A percentile compares a stretch with the other conserved stretches of the same genome.
Evolutionary conservation across 805 yeast species (phyloP).

Genomic region (Suhomyces tanzawaensis): DNA sequence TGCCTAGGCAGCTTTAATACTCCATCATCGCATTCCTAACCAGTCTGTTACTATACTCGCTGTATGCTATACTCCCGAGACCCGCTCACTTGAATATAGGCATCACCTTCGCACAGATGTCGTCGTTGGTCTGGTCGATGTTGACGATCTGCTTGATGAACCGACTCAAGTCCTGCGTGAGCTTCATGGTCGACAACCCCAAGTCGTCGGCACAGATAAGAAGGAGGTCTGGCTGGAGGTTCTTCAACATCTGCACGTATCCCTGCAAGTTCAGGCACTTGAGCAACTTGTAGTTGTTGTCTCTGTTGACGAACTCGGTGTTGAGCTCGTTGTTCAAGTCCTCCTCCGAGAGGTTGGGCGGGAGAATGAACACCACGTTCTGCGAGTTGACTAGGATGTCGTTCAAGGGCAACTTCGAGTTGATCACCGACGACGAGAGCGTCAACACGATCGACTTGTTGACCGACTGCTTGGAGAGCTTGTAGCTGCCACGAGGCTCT

Average conservation of each 20-base stretch:
- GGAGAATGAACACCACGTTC: slow-evolving; percentile 43
- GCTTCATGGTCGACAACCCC: slow-evolving; percentile 27
- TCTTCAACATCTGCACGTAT: slow-evolving; percentile 37
- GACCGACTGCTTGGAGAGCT: slow-evolving; percentile 18
- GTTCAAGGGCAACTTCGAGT: slow-evolving; percentile 34
- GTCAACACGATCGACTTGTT: slow-evolving; percentile 41
- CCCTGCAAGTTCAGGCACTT: slow-evolving; percentile 41
- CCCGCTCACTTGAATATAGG: slow-evolving; percentile 17
- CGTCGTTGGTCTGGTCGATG: slow-evolving; percentile 23
- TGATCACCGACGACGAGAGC: slow-evolving; percentile 40
- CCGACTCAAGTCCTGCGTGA: slow-evolving; percentile 35
- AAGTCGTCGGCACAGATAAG: slow-evolving; percentile 42
- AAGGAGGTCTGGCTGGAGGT: slow-evolving; percentile 40
- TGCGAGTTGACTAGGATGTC: slow-evolving; percentile 37
- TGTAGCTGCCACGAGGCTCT: slow-evolving; percentile 1
- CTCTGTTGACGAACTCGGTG: slow-evolving; percentile 7
- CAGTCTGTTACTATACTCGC: too few species aligned
- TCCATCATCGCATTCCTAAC: too few species aligned
- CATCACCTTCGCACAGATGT: slow-evolving; percentile 19
- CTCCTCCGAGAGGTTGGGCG: slow-evolving; percentile 41
- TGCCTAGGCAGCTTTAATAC: too few species aligned
- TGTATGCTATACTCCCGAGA: too few species aligned
- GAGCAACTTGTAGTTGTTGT: slow-evolving; percentile 36
- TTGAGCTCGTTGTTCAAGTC: slow-evolving; percentile 24
- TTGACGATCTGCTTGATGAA: slow-evolving; percentile 37